Evolutionary conservation across 805 yeast species (phyloP).

Genomic region (Scheffersomyces ergatensis): DNA sequence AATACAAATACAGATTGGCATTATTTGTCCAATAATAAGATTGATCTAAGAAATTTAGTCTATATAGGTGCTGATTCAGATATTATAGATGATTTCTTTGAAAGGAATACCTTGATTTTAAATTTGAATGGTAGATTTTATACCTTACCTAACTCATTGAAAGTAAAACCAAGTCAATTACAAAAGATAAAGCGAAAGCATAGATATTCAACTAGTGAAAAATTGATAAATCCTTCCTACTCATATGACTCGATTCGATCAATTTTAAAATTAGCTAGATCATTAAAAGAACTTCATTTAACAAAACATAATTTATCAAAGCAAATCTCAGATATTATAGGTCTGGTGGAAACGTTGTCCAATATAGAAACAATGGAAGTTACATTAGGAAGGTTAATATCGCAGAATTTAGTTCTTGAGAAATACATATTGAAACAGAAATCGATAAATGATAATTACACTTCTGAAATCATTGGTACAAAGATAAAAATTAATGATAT

Average conservation of each 20-base stretch:
- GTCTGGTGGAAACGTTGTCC: not conserved
- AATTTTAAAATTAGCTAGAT: slow-evolving; percentile 18
- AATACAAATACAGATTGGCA: slow-evolving; percentile 15
- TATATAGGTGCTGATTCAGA: slow-evolving; percentile 4
- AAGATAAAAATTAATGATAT: slow-evolving; percentile 20
- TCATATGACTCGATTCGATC: slow-evolving; percentile 29
- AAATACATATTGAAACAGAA: slow-evolving; percentile 17
- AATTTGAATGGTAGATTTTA: slow-evolving; percentile 18
- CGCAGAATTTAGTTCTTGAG: slow-evolving; percentile 9
- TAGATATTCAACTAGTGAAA: not conserved
- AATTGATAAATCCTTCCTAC: slow-evolving; percentile 15
- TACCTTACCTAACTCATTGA: slow-evolving; percentile 10
- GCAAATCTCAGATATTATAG: slow-evolving; percentile 15
- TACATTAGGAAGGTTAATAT: slow-evolving; percentile 4
- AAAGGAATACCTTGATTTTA: slow-evolving; percentile 19
- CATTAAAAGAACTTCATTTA: slow-evolving; percentile 25
- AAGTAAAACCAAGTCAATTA: not conserved
- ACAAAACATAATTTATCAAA: slow-evolving; percentile 19
- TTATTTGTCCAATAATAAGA: slow-evolving; percentile 11
- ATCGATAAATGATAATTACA: slow-evolving; percentile 19
- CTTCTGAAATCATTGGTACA: slow-evolving; percentile 18
- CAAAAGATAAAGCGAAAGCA: not conserved
- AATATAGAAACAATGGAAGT: not conserved
- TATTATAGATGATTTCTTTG: slow-evolving; percentile 11
- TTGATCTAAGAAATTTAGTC: slow-evolving; percentile 15